Percentiles rank a stretch among this genome's conserved stretches.
Conservation (phyloP, 2,329 filamentous ascomycete genomes). For the Westerdykella aurantiaca region DNA sequence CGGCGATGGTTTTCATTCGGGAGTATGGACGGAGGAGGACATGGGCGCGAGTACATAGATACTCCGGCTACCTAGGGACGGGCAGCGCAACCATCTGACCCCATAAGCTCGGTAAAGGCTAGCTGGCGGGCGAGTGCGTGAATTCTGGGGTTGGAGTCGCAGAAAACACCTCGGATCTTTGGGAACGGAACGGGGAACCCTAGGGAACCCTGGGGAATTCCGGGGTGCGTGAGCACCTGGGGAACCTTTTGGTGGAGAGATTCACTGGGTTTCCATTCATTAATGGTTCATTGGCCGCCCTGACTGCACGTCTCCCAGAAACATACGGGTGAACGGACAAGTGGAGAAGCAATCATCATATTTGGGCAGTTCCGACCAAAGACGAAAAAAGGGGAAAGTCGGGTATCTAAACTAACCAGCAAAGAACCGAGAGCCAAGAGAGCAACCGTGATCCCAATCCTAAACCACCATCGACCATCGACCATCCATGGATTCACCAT, state of each 20-base stretch:
- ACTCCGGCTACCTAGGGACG: too few relatives aligned
- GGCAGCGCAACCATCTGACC: not conserved
- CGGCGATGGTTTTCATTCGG: not conserved
- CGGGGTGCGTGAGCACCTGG: too few relatives aligned
- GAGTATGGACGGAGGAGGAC: not conserved
- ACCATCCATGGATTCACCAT: slow-evolving; percentile 13
- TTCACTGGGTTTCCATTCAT: too few relatives aligned
- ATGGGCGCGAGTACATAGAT: too few relatives aligned
- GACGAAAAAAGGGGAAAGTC: not conserved
- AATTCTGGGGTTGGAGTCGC: too few relatives aligned
- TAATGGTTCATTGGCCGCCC: too few relatives aligned
- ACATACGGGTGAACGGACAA: too few relatives aligned
- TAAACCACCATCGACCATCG: not conserved
- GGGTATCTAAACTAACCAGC: not conserved
- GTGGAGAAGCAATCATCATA: not conserved
- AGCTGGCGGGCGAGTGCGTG: not conserved
- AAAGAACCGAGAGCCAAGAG: too few relatives aligned
- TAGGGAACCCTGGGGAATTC: too few relatives aligned
- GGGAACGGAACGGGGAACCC: too few relatives aligned
- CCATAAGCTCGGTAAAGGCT: slow-evolving; percentile 5
- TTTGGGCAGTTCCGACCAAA: not conserved
- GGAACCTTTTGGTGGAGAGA: not conserved
- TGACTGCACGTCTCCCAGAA: too few relatives aligned
- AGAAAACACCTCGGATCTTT: slow-evolving; percentile 2
- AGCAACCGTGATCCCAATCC: not conserved